A percentile compares a stretch with the other conserved stretches of the same genome.
Evolutionary conservation across 495 filamentous ascomycete genomes (phyloP).

Genomic region (Lineolata rhizophorae): DNA sequence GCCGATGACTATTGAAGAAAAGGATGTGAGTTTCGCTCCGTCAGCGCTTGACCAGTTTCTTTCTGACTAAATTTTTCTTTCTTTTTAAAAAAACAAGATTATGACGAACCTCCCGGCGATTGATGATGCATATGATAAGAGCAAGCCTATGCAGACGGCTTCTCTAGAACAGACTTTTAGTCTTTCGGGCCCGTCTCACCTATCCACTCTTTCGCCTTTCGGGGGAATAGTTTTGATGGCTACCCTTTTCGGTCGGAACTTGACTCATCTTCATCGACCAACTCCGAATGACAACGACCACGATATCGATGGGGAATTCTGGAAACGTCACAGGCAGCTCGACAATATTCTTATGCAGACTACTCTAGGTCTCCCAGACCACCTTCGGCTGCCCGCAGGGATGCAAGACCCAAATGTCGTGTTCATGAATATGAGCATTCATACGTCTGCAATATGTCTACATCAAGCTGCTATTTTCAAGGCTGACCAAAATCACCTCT

Average conservation of each 20-base stretch:
- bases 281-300: conserved; percentile 61
- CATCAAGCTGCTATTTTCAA: conserved; percentile 98
- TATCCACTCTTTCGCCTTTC: conserved; percentile 50
- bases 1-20: conserved; percentile 86
- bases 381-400: conserved; percentile 60
- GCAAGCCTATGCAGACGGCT: conserved; percentile 45
- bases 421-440: conserved; percentile 91
- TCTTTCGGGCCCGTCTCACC: conserved; percentile 30
- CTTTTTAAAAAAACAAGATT: conserved; percentile 25
- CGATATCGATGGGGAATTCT: conserved; percentile 86
- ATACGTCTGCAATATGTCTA: conserved; percentile 89
- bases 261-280: conserved; percentile 82
- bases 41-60: not conserved
- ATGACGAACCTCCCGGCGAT: conserved; percentile 63
- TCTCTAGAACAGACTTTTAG: conserved; percentile 49
- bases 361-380: conserved; percentile 58
- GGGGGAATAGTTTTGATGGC: conserved; percentile 68
- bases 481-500: conserved; percentile 70
- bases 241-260: conserved; percentile 80
- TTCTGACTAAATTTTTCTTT: not conserved
- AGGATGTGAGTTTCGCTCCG: conserved; percentile 37
- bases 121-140: conserved; percentile 73
- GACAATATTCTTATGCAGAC: conserved; percentile 82
- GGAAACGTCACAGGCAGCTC: conserved; percentile 76
- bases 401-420: conserved; percentile 68